Conservation (phyloP, 2,329 filamentous ascomycete genomes). For the Scedosporium dehoogii region DNA sequence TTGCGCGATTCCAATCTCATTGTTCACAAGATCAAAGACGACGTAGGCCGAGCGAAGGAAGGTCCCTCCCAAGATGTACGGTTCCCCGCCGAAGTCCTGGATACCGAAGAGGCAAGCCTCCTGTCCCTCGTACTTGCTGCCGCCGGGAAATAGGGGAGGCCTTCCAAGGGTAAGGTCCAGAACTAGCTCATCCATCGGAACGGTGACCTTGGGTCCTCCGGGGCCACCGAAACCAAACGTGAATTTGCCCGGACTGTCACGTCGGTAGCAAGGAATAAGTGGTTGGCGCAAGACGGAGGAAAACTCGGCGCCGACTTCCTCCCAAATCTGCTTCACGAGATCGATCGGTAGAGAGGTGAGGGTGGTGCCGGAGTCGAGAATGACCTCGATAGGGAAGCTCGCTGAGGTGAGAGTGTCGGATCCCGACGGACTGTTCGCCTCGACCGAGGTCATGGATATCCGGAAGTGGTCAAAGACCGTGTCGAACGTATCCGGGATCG, state of each 20-base stretch:
- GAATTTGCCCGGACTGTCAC: slow-evolving; percentile 35
- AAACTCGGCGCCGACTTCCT: slow-evolving; percentile 43
- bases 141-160: slow-evolving; percentile 25
- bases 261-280: slow-evolving; percentile 40
- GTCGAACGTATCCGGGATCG: slow-evolving; percentile 21
- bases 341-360: slow-evolving; percentile 59
- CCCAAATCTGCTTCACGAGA: slow-evolving; percentile 42
- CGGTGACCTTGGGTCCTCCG: slow-evolving; percentile 37
- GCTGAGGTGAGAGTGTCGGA: slow-evolving; percentile 33
- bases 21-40: slow-evolving; percentile 49
- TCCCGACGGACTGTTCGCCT: slow-evolving; percentile 38
- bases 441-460: slow-evolving; percentile 37
- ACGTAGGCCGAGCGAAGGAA: slow-evolving; percentile 52
- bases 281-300: slow-evolving; percentile 23
- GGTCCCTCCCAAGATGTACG: slow-evolving; percentile 44
- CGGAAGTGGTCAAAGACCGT: slow-evolving; percentile 32
- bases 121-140: slow-evolving; percentile 30
- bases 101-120: slow-evolving; percentile 46
- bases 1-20: slow-evolving; percentile 42
- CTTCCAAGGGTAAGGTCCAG: slow-evolving; percentile 29
- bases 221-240: slow-evolving; percentile 42
- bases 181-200: slow-evolving; percentile 48
- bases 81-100: slow-evolving; percentile 32
- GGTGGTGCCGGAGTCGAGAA: slow-evolving; percentile 69
- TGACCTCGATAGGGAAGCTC: slow-evolving; percentile 42